A percentile compares a stretch with the other conserved stretches of the same genome.
These are phyloP conservation scores for Phaeosphaeriaceae sp. DNA, from an alignment of 2,329 filamentous ascomycete species.

Conservation along the genomic window DNA sequence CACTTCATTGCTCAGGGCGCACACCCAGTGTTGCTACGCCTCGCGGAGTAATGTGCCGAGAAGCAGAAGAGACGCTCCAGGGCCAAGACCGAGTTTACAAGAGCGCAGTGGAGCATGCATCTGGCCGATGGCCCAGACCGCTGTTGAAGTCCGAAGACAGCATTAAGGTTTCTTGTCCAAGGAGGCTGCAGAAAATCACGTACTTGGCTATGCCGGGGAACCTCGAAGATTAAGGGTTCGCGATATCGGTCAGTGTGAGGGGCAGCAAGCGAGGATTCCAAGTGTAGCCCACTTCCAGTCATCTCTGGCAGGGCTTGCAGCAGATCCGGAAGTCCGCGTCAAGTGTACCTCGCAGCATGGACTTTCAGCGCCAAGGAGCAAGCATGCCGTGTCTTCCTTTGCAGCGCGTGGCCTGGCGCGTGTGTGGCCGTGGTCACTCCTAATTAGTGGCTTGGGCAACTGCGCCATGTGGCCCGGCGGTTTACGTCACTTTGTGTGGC, in stretches of 20 bases:
- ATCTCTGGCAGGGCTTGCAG: neutral
- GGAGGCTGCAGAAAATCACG: neutral
- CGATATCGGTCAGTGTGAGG: too few species aligned
- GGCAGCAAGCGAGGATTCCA: neutral
- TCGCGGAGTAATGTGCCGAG: slow-evolving; percentile 1
- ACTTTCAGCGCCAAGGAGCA: slow-evolving; percentile 12
- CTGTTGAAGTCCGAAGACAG: neutral
- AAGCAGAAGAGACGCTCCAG: slow-evolving; percentile 3
- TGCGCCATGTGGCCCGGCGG: slow-evolving; percentile 16
- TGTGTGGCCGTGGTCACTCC: slow-evolving; percentile 1
- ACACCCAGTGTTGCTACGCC: too few species aligned
- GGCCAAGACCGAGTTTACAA: neutral
- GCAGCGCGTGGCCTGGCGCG: neutral
- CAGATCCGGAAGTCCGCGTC: neutral
- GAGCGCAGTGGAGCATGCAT: neutral
- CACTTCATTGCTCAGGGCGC: neutral
- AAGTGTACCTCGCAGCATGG: neutral
- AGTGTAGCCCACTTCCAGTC: neutral
- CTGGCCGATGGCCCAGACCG: slow-evolving; percentile 11
- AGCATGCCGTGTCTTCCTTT: slow-evolving; percentile 22
- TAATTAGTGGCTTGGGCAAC: slow-evolving; percentile 17
- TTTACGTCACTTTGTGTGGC: slow-evolving; percentile 29
- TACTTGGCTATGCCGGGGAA: neutral
- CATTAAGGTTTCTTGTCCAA: slow-evolving; percentile 1
- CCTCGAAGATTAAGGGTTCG: neutral